phyloP scores from a whole-genome alignment of 331 rosid genomes.

The Quercus phellos region DNA sequence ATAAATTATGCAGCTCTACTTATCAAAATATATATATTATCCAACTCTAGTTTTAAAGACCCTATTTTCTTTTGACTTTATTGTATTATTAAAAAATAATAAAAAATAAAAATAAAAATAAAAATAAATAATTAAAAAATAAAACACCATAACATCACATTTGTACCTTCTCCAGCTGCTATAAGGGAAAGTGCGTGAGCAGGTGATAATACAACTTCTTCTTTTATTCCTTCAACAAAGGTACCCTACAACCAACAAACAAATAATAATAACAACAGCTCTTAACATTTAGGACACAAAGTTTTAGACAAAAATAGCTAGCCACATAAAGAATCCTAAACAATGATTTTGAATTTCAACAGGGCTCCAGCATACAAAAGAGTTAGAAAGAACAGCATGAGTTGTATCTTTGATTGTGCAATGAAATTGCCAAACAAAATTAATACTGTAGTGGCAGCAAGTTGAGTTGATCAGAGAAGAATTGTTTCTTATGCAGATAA shows the following conservation, averaged over 20 bases:
- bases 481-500: not conserved
- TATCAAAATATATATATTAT: not conserved
- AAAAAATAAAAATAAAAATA: not conserved
- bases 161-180: conserved; percentile 98
- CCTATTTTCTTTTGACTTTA: not conserved
- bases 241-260: conserved; percentile 65
- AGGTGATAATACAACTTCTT: conserved; percentile 98
- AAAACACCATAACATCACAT: not conserved
- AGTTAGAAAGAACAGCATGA: not conserved
- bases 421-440: not conserved
- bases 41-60: not conserved
- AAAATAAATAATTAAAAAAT: not conserved
- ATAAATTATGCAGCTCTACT: too few relatives aligned
- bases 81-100: not conserved
- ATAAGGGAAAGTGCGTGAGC: conserved; percentile 97
- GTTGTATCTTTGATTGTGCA: not conserved
- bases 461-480: not conserved
- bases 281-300: not conserved
- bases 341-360: not conserved
- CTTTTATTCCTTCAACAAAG: conserved; percentile 93
- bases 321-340: conserved; percentile 4
- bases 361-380: conserved; percentile 4
- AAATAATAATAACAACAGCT: conserved; percentile 20
- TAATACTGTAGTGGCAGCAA: not conserved
- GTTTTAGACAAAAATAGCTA: not conserved